Evolutionary conservation across 1,284 basidiomycete genomes (phyloP), one percentile per base, ranked within the genome.

Genomic region (Puccinia hordei): DNA sequence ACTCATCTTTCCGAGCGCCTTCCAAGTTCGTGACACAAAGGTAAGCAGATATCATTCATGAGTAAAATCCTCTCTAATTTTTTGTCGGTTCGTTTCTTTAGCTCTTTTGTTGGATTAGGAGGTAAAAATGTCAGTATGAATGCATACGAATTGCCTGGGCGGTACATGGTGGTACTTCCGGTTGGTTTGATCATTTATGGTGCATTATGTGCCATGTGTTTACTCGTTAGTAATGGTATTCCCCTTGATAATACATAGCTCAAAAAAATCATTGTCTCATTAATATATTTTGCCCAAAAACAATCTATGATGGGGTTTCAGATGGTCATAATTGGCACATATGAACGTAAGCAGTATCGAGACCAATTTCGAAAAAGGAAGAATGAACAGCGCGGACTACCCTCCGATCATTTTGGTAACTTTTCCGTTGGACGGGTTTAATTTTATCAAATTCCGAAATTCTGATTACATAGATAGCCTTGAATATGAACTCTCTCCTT

Each of bases 91-190:
- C 30, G 4, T 24, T n/a, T 24, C 6, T 22, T 41, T n/a, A 66
- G 63, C 41, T 41, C 63, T 27, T 5, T 46, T n/a, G 5, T 41
- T 24, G 22, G 8, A 9, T 30, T 17, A 41, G 8, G 8, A 15
- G 30, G 63, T n/a, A 66, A 44, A 33, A 66, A 66, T n/a, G 41
- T 66, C 63, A 61, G 33, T 30, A 24, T 24, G 22, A 75, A 57
- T 13, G 72, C 27, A 9, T 75, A 41, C n/a, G 57, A 75, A 33
- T 49, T 75, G 17, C 73, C 73, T 22, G 73, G 73, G 0, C 22
- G 73, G 65, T 75, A 55, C 2, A 33, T 75, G 27, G 65, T 61
- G 53, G 73, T 75, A 17, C 38, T 63, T 35, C 73, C 73, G 24
- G 30, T 75, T 33, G 73, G 73, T 10, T 2, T 75, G 8, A 30